Base-by-base conservation (phyloP, 2,329 filamentous ascomycete genomes). In the Fusarium siculi region DNA sequence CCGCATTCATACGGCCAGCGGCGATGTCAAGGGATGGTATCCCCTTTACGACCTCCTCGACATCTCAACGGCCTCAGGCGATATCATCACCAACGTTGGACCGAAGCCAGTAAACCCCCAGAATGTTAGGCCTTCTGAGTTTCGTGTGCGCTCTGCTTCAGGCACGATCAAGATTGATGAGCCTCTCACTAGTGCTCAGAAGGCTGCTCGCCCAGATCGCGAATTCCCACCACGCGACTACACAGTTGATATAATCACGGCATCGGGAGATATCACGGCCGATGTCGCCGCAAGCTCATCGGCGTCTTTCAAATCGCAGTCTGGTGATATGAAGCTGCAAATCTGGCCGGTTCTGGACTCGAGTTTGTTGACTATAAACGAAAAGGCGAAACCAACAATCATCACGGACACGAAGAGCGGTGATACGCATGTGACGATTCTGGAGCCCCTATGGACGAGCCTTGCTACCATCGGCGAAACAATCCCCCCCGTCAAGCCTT, bases 21-120 rank as follows among this genome's bases (percentile, higher is more conserved):
- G 85, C 12, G 55, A 78, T 19, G 83, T 90, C 68, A 66, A 67
- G 19, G 88, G 88, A 36, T 83, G 82, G 77, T 89, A 86, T 81
- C 86, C 87, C 2, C 80, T 89, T 3, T 86, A 85, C 75, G 85
- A 88, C 73, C 78, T 83, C 36, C 82, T 90, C 18, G 79, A 80
- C 23, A 77, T 89, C n/a, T 72, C 79, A 23, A 83, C 85, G 12
- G 80, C 80, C 1, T 85, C 87, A 0, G 88, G 87, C 52, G 73
- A 80, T 58, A 78, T 89, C 63, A 66, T 66, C 21, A 80, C 82
- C 7, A 81, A 80, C 39, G 78, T 89, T 59, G 79, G 78, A 18
- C 85, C 85, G 10, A 80, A 86, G 72, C 77, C 80, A 1, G 82
- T 74, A n/a, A 78, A 82, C 43, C 70, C 79, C 12, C 71, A 79